Percentiles rank a stretch among this genome's conserved stretches.
Evolutionary conservation across 106 monocot species (phyloP).

Genomic region (Ottelia alismoides): DNA sequence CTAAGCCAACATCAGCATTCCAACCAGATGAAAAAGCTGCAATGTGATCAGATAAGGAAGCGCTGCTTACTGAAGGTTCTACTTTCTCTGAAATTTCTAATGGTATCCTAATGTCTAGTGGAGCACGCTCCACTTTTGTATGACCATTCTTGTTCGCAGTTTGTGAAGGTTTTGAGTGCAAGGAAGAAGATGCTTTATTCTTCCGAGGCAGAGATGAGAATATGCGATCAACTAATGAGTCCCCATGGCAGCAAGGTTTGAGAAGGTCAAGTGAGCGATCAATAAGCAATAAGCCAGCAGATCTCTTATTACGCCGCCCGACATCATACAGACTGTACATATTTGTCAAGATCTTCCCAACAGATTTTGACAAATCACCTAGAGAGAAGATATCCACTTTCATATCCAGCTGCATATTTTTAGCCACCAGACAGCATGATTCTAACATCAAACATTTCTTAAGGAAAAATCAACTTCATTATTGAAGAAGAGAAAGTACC

Average conservation of each 20-base stretch:
- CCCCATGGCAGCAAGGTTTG: conserved; percentile 85
- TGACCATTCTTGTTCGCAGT: conserved; percentile 14
- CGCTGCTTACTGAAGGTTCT: conserved; percentile 14
- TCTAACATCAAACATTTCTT: background rate
- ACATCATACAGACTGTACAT: conserved; percentile 99
- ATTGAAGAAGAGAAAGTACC: conserved; percentile 22
- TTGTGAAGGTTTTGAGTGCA: conserved; percentile 23
- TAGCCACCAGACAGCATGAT: background rate
- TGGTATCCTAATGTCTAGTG: conserved; percentile 61
- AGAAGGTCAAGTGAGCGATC: conserved; percentile 96
- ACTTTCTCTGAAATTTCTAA: conserved; percentile 30
- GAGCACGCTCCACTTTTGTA: conserved; percentile 18
- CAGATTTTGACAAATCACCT: conserved; percentile 69
- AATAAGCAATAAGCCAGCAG: conserved; percentile 80
- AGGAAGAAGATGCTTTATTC: conserved; percentile 27
- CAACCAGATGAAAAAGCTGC: conserved; percentile 65
- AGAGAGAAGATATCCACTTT: conserved; percentile 96
- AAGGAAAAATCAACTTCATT: background rate
- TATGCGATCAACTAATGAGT: conserved; percentile 84
- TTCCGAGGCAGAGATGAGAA: conserved; percentile 63
- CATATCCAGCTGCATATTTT: conserved; percentile 71
- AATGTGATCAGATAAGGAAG: conserved; percentile 38
- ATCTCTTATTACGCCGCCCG: conserved; percentile 71
- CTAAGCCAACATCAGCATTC: conserved; percentile 31
- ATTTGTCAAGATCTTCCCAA: conserved; percentile 89